A percentile compares a stretch with the other conserved stretches of the same genome.
Evolutionary conservation across 2,329 filamentous ascomycete species (phyloP).

Genomic region (Raffaelea ambrosiae): DNA sequence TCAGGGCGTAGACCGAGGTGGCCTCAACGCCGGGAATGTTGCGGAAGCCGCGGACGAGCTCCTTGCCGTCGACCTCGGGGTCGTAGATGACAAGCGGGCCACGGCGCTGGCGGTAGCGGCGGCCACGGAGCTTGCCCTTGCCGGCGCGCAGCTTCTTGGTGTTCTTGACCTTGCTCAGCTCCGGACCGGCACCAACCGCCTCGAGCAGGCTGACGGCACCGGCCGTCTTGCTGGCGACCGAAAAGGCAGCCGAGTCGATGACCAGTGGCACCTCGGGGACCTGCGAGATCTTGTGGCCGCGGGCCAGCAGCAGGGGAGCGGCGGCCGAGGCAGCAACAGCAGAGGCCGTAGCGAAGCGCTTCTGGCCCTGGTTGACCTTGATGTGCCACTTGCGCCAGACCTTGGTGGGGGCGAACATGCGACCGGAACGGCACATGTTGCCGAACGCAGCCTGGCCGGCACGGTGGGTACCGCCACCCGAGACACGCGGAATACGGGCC

Average conservation of each 20-base stretch:
- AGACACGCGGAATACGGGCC: slow-evolving; percentile 99
- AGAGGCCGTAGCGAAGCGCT: slow-evolving; percentile 97
- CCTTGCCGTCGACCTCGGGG: slow-evolving; percentile 89
- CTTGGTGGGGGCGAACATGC: slow-evolving; percentile 99
- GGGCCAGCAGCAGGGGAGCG: slow-evolving; percentile 88
- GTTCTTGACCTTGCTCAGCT: slow-evolving; percentile 91
- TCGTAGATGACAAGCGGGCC: slow-evolving; percentile 97
- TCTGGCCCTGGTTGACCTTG: slow-evolving; percentile 99
- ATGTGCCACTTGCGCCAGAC: slow-evolving; percentile 99
- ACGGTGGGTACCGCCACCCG: slow-evolving; percentile 99
- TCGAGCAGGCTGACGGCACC: slow-evolving; percentile 80
- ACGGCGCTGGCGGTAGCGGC: slow-evolving; percentile 94
- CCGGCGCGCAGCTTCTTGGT: slow-evolving; percentile 96
- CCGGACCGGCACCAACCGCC: slow-evolving; percentile 80
- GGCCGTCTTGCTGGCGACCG: slow-evolving; percentile 80
- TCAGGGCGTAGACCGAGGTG: slow-evolving; percentile 83
- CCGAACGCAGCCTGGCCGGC: slow-evolving; percentile 99
- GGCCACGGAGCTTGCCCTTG: slow-evolving; percentile 97
- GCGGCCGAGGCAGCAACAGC: slow-evolving; percentile 94
- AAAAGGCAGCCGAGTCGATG: slow-evolving; percentile 83
- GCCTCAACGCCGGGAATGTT: slow-evolving; percentile 99
- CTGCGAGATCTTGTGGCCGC: slow-evolving; percentile 88
- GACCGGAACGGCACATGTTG: slow-evolving; percentile 99
- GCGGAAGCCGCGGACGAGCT: slow-evolving; percentile 90
- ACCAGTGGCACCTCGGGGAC: slow-evolving; percentile 97